A percentile compares a stretch with the other conserved stretches of the same genome.
Conservation (phyloP, 2,329 filamentous ascomycete species). For the Cordyceps fumosorosea region DNA sequence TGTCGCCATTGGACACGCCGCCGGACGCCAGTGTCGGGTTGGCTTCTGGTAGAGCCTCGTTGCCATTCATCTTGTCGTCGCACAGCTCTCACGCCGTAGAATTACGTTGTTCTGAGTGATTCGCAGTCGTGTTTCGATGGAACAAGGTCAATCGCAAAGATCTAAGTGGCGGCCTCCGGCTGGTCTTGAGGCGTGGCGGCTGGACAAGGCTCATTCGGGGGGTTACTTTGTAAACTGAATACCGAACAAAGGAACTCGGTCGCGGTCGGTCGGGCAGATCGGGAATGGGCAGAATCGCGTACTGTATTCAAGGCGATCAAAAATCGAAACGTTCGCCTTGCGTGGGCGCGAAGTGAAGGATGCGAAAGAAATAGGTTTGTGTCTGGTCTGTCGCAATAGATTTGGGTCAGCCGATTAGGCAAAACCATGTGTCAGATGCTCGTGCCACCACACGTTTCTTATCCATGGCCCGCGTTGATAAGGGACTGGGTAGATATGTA, state of each 20-base stretch:
- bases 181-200: not conserved
- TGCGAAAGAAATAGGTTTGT: not conserved
- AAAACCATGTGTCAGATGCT: slow-evolving; percentile 6
- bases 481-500: too few relatives aligned
- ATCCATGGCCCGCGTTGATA: not conserved
- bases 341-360: not conserved
- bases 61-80: slow-evolving; percentile 21
- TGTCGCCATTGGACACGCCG: slow-evolving; percentile 24
- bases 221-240: not conserved
- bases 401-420: slow-evolving; percentile 6
- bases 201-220: slow-evolving; percentile 4
- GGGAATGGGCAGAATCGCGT: not conserved
- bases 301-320: not conserved
- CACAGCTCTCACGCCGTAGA: not conserved
- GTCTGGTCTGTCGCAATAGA: slow-evolving; percentile 3
- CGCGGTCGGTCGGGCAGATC: not conserved
- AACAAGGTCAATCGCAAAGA: not conserved
- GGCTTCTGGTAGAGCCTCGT: slow-evolving; percentile 21
- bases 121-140: not conserved
- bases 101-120: not conserved
- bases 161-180: not conserved
- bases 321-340: not conserved
- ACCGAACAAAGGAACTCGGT: not conserved
- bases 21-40: slow-evolving; percentile 16
- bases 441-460: not conserved